These are phyloP conservation scores for Linnemannia exigua DNA, from an alignment of 192 early-diverging fungal genomes.

Conservation along the genomic window DNA sequence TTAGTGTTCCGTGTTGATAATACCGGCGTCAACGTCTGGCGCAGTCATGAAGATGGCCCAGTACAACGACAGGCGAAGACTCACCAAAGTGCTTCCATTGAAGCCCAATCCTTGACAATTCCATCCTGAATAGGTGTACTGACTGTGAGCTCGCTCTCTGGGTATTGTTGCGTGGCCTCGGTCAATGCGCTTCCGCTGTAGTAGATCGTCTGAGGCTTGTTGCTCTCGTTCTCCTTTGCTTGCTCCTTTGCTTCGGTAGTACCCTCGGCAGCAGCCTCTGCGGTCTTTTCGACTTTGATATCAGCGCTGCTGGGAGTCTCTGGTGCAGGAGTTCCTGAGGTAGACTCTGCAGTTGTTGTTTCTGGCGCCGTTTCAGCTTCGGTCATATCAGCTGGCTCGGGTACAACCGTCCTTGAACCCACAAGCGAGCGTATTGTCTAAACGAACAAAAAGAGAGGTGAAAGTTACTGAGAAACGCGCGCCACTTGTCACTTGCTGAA, in stretches of 20 bases:
- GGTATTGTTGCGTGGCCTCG: conserved; percentile 41
- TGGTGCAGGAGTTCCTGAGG: not conserved
- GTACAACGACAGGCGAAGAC: not conserved
- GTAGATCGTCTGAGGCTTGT: conserved; percentile 33
- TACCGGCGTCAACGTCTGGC: not conserved
- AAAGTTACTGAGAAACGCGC: not conserved
- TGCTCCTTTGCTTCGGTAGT: conserved; percentile 8
- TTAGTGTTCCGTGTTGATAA: not conserved
- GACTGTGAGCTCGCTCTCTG: conserved; percentile 34
- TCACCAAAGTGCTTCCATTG: conserved; percentile 79
- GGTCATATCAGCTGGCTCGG: conserved; percentile 16
- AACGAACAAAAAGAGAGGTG: not conserved
- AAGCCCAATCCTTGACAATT: conserved; percentile 79
- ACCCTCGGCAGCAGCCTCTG: conserved; percentile 10
- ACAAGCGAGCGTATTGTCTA: conserved; percentile 50
- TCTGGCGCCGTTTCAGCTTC: not conserved
- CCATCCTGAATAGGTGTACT: conserved; percentile 71
- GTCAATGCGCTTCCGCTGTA: conserved; percentile 49
- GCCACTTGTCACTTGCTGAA: not conserved
- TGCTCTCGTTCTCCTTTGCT: conserved; percentile 20
- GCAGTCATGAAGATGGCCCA: not conserved
- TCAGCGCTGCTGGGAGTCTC: conserved; percentile 47
- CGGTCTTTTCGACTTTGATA: conserved; percentile 27
- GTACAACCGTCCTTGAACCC: conserved; percentile 24
- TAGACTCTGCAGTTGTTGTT: conserved; percentile 15